phyloP scores from a whole-genome alignment of 169 alveolate species.

The Cryptosporidium parvum region DNA sequence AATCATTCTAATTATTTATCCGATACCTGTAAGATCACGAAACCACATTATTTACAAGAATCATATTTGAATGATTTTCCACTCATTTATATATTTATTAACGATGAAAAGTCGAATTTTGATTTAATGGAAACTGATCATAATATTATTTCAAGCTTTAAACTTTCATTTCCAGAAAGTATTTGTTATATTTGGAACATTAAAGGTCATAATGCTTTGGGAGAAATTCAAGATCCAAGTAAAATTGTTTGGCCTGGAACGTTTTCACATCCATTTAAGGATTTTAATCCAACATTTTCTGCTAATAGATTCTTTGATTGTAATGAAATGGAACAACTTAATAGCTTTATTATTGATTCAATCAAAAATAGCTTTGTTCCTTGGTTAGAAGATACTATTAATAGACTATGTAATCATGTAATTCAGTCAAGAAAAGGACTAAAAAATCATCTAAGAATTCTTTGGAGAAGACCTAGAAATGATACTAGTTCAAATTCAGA shows the following conservation, averaged over 20 bases:
- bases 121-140: slow-evolving; percentile 39
- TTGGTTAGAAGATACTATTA: slow-evolving; percentile 63
- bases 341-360: slow-evolving; percentile 53
- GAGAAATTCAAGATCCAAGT: neutral
- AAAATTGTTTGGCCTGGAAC: slow-evolving; percentile 48
- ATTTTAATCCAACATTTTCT: neutral
- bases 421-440: slow-evolving; percentile 71
- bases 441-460: slow-evolving; percentile 46
- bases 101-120: slow-evolving; percentile 21
- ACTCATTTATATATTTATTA: slow-evolving; percentile 45
- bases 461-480: slow-evolving; percentile 75
- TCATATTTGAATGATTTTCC: slow-evolving; percentile 64
- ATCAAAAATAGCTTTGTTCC: slow-evolving; percentile 45
- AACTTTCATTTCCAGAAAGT: slow-evolving; percentile 60
- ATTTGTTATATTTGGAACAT: slow-evolving; percentile 63
- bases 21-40: slow-evolving; percentile 3
- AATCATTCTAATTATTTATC: neutral
- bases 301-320: slow-evolving; percentile 27
- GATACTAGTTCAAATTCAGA: slow-evolving; percentile 30
- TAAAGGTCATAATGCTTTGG: slow-evolving; percentile 4
- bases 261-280: slow-evolving; percentile 41
- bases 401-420: slow-evolving; percentile 48
- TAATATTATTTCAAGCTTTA: slow-evolving; percentile 55
- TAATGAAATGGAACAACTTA: slow-evolving; percentile 50
- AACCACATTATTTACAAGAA: slow-evolving; percentile 66